These are phyloP conservation scores for Candida vartiovaarae DNA, from an alignment of 805 yeast genomes.

Conservation along the genomic window DNA sequence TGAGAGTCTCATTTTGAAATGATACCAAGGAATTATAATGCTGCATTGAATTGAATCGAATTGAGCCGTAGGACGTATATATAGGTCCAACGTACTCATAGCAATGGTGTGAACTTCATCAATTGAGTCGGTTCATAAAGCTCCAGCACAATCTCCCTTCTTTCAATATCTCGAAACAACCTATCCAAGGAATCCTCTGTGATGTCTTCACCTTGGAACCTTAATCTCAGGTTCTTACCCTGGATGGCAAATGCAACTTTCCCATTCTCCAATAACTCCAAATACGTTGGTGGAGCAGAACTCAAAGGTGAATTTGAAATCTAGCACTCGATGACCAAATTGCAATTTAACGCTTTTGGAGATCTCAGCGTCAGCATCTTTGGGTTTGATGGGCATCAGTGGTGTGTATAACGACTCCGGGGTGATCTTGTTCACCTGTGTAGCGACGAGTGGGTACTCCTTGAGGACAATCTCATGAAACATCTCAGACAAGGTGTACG, in stretches of 20 bases:
- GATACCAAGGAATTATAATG: neutral
- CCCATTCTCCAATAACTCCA: constrained; percentile 76
- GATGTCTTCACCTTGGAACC: constrained; percentile 12
- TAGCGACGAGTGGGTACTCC: constrained; percentile 62
- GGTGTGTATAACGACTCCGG: constrained; percentile 20
- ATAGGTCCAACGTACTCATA: constrained; percentile 6
- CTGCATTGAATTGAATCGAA: too few relatives aligned
- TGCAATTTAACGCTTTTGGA: constrained; percentile 37
- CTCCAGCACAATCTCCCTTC: constrained; percentile 11
- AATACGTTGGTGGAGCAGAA: constrained; percentile 73
- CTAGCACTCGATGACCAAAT: constrained; percentile 48
- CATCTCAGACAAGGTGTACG: constrained; percentile 60
- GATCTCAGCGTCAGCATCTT: constrained; percentile 28
- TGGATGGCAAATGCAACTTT: constrained; percentile 48
- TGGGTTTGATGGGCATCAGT: constrained; percentile 27
- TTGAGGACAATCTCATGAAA: constrained; percentile 51
- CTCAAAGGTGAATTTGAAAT: constrained; percentile 55
- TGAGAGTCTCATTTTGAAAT: constrained; percentile 12
- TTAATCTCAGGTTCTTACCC: constrained; percentile 15
- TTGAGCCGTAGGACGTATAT: neutral
- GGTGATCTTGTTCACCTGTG: constrained; percentile 25
- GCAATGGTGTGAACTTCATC: constrained; percentile 21
- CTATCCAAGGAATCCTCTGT: constrained; percentile 12
- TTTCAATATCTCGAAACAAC: constrained; percentile 15
- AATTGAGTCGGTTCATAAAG: constrained; percentile 13